Evolutionary conservation across 208 protist species (phyloP).

Genomic region (Trypanosoma grayi): DNA sequence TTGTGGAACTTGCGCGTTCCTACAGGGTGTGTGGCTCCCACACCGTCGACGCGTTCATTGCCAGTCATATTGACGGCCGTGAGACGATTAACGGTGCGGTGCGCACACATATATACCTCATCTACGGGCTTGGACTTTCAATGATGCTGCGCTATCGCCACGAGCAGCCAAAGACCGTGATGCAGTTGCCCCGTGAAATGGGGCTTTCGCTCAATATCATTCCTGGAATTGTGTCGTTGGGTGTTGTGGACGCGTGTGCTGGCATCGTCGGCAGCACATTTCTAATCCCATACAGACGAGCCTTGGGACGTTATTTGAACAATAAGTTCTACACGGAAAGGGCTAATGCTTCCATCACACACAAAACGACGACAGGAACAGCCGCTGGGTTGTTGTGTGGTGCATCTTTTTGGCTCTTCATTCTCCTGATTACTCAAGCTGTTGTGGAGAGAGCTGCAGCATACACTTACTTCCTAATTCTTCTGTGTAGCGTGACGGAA

Average conservation of each 20-base stretch:
- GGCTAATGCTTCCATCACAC: constrained; percentile 79
- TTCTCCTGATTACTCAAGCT: constrained; percentile 33
- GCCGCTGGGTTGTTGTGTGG: constrained; percentile 69
- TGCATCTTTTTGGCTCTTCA: constrained; percentile 59
- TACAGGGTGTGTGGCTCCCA: constrained; percentile 66
- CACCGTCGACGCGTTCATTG: constrained; percentile 49
- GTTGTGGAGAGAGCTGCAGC: background rate
- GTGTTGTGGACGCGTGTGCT: constrained; percentile 81
- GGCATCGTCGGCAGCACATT: constrained; percentile 82
- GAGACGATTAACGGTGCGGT: constrained; percentile 65
- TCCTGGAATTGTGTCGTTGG: constrained; percentile 78
- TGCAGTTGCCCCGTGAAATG: constrained; percentile 37
- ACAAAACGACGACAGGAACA: constrained; percentile 89
- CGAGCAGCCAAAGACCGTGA: constrained; percentile 11
- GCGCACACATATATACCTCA: constrained; percentile 87
- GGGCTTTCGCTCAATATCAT: constrained; percentile 79
- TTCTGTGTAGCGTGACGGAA: constrained; percentile 72
- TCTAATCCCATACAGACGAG: constrained; percentile 52
- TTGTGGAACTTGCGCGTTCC: constrained; percentile 65
- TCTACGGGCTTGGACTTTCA: constrained; percentile 70
- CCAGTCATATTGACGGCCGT: constrained; percentile 70
- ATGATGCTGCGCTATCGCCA: constrained; percentile 76
- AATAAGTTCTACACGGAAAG: constrained; percentile 75
- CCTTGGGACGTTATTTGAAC: constrained; percentile 71
- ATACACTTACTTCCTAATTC: constrained; percentile 68